A percentile compares a stretch with the other conserved stretches of the same genome.
Conservation (phyloP, 345 rosid species). For the Hibiscus tridactylites region DNA sequence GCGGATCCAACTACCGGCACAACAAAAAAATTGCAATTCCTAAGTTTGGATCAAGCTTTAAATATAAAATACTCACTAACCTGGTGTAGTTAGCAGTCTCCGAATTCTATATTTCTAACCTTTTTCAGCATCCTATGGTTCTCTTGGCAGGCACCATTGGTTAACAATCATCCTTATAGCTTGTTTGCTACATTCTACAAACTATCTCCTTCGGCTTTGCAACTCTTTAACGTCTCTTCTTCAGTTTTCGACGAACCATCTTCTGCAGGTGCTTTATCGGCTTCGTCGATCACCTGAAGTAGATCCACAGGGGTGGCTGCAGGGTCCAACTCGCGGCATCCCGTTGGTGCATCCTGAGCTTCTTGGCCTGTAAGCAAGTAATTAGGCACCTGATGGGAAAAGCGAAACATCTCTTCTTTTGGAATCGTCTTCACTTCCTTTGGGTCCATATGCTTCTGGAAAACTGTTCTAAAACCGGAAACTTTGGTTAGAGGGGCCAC, state of each 20-base stretch:
- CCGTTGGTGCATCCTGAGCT: constrained; percentile 53
- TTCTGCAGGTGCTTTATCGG: constrained; percentile 6
- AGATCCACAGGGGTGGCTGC: constrained; percentile 78
- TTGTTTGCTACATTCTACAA: neutral
- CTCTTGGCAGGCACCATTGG: neutral
- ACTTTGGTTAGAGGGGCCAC: constrained; percentile 67
- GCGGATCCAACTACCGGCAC: constrained; percentile 21
- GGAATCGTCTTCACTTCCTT: constrained; percentile 38
- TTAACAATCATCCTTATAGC: neutral
- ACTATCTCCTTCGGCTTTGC: neutral
- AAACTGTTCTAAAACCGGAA: constrained; percentile 61
- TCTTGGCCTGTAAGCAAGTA: constrained; percentile 71
- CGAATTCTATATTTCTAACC: constrained; percentile 1
- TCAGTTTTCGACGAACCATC: constrained; percentile 13
- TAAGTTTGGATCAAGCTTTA: constrained; percentile 16
- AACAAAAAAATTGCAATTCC: constrained; percentile 18
- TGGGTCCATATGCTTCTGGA: constrained; percentile 36
- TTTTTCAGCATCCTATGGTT: constrained; percentile 11
- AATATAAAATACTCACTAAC: constrained; percentile 17
- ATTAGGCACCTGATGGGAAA: constrained; percentile 93
- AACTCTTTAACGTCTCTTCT: constrained; percentile 2
- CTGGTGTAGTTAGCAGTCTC: constrained; percentile 12
- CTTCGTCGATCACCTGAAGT: constrained; percentile 31
- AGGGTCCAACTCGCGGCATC: constrained; percentile 82
- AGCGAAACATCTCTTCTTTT: constrained; percentile 72